A percentile compares a stretch with the other conserved stretches of the same genome.
Conservation (phyloP, 176 grass and related monocot genomes). For the Oryza glumipatula region DNA sequence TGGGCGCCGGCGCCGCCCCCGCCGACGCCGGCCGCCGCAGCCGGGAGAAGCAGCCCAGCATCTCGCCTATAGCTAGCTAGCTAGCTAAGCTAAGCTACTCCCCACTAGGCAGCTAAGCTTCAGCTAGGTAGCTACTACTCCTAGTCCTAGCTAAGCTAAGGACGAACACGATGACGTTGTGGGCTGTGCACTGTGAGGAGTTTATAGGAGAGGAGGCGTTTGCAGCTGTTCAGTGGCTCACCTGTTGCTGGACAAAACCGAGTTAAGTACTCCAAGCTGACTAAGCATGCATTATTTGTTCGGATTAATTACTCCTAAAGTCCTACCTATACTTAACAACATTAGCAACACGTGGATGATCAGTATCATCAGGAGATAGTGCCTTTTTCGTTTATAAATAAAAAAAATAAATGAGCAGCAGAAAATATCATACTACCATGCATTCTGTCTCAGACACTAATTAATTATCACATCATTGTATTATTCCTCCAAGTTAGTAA, state of each 20-base stretch:
- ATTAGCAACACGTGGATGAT: neutral
- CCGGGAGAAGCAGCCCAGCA: slow-evolving; percentile 89
- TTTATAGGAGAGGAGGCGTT: slow-evolving; percentile 32
- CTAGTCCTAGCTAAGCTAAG: neutral
- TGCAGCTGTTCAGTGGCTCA: slow-evolving; percentile 13
- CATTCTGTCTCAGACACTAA: neutral
- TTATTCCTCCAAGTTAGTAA: too few relatives aligned
- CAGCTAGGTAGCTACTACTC: neutral
- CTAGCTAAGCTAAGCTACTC: neutral
- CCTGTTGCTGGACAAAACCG: slow-evolving; percentile 32
- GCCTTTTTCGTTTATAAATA: too few relatives aligned
- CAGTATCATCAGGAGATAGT: neutral
- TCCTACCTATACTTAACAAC: slow-evolving; percentile 19
- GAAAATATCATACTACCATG: neutral
- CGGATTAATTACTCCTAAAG: slow-evolving; percentile 31
- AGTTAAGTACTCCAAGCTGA: slow-evolving; percentile 42
- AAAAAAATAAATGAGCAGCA: neutral
- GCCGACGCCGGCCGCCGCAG: slow-evolving; percentile 49
- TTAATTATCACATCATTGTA: neutral
- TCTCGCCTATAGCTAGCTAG: neutral
- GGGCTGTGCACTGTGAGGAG: slow-evolving; percentile 9
- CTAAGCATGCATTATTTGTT: slow-evolving; percentile 19
- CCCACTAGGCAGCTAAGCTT: neutral
- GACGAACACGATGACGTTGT: slow-evolving; percentile 3
- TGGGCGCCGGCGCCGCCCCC: slow-evolving; percentile 31